Percentiles rank a stretch among this genome's conserved stretches.
Conservation (phyloP, 139 green algal genomes). For the Monoraphidium neglectum region DNA sequence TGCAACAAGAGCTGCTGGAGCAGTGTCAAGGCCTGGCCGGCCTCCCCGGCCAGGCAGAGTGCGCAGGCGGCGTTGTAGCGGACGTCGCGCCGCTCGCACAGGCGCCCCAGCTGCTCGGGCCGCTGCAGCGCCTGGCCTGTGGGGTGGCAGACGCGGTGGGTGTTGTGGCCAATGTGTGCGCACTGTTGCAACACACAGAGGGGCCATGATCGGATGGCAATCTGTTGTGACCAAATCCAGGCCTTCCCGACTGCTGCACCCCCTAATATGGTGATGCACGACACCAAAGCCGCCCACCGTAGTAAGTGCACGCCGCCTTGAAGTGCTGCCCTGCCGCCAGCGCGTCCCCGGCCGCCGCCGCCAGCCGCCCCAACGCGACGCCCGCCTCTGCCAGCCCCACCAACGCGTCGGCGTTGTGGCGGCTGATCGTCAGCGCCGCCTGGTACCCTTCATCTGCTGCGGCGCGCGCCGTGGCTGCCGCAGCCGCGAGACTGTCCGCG, state of each 20-base stretch:
- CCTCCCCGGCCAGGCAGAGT: constrained; percentile 24
- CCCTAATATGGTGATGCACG: too few relatives aligned
- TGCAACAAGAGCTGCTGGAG: background rate
- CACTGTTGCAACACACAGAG: too few relatives aligned
- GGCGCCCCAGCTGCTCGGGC: constrained; percentile 38
- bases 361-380: constrained; percentile 11
- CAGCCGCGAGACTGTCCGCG: background rate
- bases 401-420: constrained; percentile 55
- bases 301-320: too few relatives aligned
- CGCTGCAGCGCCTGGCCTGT: constrained; percentile 41
- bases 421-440: constrained; percentile 58
- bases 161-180: too few relatives aligned
- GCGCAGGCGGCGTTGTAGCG: constrained; percentile 66
- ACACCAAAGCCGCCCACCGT: background rate
- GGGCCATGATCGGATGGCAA: too few relatives aligned
- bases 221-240: too few relatives aligned
- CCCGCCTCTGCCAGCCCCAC: constrained; percentile 23
- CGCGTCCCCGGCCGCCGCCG: background rate
- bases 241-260: too few relatives aligned
- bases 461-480: constrained; percentile 11
- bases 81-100: constrained; percentile 40
- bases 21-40: constrained; percentile 4
- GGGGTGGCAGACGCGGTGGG: too few relatives aligned
- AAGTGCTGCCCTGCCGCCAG: constrained; percentile 1
- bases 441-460: constrained; percentile 68